phyloP scores from a whole-genome alignment of 352 stramenopile species.

The Labyrinthula sp. region DNA sequence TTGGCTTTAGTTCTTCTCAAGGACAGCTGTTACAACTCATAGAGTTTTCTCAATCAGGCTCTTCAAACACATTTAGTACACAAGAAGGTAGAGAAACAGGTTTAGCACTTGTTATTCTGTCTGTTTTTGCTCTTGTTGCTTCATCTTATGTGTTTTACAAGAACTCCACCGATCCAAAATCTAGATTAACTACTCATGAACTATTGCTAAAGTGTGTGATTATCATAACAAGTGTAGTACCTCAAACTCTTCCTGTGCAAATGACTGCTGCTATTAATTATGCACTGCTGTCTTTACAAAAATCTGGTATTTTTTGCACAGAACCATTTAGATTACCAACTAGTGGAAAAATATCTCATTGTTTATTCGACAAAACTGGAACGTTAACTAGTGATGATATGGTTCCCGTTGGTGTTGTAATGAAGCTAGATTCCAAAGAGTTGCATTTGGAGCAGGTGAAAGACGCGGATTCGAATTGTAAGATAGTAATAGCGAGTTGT shows the following conservation, averaged over 20 bases:
- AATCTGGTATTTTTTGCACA: constrained; percentile 83
- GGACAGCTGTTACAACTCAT: constrained; percentile 90
- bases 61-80: constrained; percentile 77
- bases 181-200: constrained; percentile 80
- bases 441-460: not conserved
- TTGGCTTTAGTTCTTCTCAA: constrained; percentile 86
- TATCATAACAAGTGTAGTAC: constrained; percentile 92
- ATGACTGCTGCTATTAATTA: constrained; percentile 85
- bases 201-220: constrained; percentile 88
- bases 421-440: constrained; percentile 3
- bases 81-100: constrained; percentile 82
- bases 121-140: constrained; percentile 80
- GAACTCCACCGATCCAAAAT: constrained; percentile 43
- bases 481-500: constrained; percentile 50
- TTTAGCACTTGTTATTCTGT: constrained; percentile 73
- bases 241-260: constrained; percentile 89
- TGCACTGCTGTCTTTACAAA: constrained; percentile 74
- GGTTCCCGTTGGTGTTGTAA: constrained; percentile 64
- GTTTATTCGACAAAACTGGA: constrained; percentile 93
- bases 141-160: constrained; percentile 78
- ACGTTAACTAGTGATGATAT: constrained; percentile 93
- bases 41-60: too few relatives aligned
- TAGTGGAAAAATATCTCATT: constrained; percentile 67
- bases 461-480: constrained; percentile 11
- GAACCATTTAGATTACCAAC: constrained; percentile 90